Evolutionary conservation across 2,329 filamentous ascomycete species (phyloP).

Genomic region (Rosellinia necatrix): DNA sequence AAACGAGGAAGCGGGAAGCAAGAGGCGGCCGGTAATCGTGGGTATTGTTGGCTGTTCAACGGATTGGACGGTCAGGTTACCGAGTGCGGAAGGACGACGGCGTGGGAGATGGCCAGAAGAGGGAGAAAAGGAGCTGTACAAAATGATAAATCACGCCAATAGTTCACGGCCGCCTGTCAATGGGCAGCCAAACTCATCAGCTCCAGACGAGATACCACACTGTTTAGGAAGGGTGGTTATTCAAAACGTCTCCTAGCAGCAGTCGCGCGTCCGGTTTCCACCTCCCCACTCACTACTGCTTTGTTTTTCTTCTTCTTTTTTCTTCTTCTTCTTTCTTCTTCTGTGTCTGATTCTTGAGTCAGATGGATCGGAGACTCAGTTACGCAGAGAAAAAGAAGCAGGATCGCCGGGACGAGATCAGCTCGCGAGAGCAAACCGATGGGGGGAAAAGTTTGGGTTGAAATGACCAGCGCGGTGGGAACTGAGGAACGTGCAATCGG

Average conservation of each 20-base stretch:
- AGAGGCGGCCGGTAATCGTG: slow-evolving; percentile 11
- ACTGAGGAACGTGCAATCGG: slow-evolving; percentile 2
- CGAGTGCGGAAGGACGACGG: slow-evolving; percentile 23
- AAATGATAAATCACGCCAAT: background rate
- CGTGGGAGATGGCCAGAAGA: slow-evolving; percentile 26
- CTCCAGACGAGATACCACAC: slow-evolving; percentile 1
- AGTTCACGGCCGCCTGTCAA: background rate
- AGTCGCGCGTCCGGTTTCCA: background rate
- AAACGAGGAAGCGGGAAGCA: slow-evolving; percentile 18
- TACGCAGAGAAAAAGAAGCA: slow-evolving; percentile 13
- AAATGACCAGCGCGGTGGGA: slow-evolving; percentile 7
- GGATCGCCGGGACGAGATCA: slow-evolving; percentile 20
- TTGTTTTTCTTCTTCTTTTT: background rate
- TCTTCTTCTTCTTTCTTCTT: background rate
- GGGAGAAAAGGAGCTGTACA: slow-evolving; percentile 9
- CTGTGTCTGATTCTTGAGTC: slow-evolving; percentile 7
- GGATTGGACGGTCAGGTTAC: slow-evolving; percentile 10
- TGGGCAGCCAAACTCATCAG: slow-evolving; percentile 14
- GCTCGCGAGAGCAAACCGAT: slow-evolving; percentile 11
- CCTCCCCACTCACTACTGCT: slow-evolving; percentile 4
- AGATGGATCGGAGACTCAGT: slow-evolving; percentile 15
- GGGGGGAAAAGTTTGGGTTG: background rate
- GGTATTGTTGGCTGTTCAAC: slow-evolving; percentile 6
- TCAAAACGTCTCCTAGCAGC: slow-evolving; percentile 3
- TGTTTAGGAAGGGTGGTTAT: slow-evolving; percentile 5